Evolutionary conservation across 1,139 yeast species (phyloP).

Genomic region (Hyphopichia buzzinii): DNA sequence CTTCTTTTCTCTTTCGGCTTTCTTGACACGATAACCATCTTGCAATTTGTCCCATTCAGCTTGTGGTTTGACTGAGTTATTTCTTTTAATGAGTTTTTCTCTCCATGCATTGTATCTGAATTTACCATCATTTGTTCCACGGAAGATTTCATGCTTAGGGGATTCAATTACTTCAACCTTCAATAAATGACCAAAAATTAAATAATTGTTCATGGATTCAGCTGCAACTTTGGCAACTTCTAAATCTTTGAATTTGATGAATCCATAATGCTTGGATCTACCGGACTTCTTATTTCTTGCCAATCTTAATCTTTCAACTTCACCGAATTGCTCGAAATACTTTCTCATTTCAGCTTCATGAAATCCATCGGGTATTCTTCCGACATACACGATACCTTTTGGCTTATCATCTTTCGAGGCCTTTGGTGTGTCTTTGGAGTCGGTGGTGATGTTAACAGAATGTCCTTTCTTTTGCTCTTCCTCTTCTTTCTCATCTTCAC

Average conservation of each 20-base stretch:
- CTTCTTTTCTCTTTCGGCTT: conserved; percentile 43
- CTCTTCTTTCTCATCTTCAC: conserved; percentile 18
- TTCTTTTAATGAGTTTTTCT: conserved; percentile 35
- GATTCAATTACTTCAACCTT: conserved; percentile 57
- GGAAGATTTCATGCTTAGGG: conserved; percentile 30
- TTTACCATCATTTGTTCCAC: conserved; percentile 43
- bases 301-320: conserved; percentile 68
- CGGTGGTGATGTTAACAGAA: conserved; percentile 19
- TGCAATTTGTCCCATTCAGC: conserved; percentile 57
- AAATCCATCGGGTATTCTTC: conserved; percentile 91
- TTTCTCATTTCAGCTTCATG: conserved; percentile 77
- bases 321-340: conserved; percentile 90
- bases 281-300: conserved; percentile 93
- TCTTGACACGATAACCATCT: conserved; percentile 45
- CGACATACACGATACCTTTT: conserved; percentile 78
- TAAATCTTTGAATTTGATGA: conserved; percentile 71
- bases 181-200: conserved; percentile 81
- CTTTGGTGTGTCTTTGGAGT: conserved; percentile 18
- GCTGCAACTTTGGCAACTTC: conserved; percentile 87
- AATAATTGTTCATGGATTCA: conserved; percentile 93
- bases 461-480: conserved; percentile 16
- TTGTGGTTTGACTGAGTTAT: conserved; percentile 55
- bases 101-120: conserved; percentile 65
- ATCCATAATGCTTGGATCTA: conserved; percentile 88
- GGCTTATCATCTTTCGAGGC: conserved; percentile 9